These are phyloP conservation scores for Pelargonium myrrhifolium DNA, from an alignment of 441 rosid genomes.

Conservation along the genomic window DNA sequence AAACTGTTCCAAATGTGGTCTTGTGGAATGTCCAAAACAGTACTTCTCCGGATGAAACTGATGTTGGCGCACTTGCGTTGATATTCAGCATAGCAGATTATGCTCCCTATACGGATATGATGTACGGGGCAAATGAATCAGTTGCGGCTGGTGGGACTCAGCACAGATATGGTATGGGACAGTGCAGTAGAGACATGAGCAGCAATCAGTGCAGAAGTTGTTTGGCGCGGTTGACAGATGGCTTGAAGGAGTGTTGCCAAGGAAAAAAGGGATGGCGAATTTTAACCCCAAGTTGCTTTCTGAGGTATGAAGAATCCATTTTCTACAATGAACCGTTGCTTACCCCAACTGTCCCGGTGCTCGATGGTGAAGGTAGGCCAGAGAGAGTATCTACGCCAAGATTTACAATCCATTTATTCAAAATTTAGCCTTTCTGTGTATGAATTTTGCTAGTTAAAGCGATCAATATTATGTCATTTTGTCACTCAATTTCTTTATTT, in stretches of 20 bases:
- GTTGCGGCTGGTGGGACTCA: slow-evolving; percentile 26
- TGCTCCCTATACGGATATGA: neutral
- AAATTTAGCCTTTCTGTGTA: too few relatives aligned
- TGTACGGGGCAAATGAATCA: slow-evolving; percentile 10
- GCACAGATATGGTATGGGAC: slow-evolving; percentile 31
- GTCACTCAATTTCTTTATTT: too few relatives aligned
- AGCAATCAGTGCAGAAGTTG: slow-evolving; percentile 22
- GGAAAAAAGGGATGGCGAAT: slow-evolving; percentile 30
- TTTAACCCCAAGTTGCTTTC: slow-evolving; percentile 30
- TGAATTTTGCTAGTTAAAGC: too few relatives aligned
- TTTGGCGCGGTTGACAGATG: slow-evolving; percentile 15
- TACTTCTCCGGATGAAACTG: slow-evolving; percentile 20
- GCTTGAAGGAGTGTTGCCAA: slow-evolving; percentile 27
- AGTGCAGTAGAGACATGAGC: slow-evolving; percentile 42
- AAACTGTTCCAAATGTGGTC: neutral
- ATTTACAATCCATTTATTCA: too few relatives aligned
- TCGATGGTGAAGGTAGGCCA: neutral
- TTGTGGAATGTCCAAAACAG: slow-evolving; percentile 7
- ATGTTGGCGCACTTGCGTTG: slow-evolving; percentile 15
- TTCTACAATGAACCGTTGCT: slow-evolving; percentile 14
- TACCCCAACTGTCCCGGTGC: neutral
- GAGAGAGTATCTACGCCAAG: neutral
- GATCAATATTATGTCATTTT: too few relatives aligned
- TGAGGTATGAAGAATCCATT: slow-evolving; percentile 27
- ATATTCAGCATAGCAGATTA: neutral